phyloP scores from a whole-genome alignment of 768 basidiomycete species.

The Leccinum fibrillosum region DNA sequence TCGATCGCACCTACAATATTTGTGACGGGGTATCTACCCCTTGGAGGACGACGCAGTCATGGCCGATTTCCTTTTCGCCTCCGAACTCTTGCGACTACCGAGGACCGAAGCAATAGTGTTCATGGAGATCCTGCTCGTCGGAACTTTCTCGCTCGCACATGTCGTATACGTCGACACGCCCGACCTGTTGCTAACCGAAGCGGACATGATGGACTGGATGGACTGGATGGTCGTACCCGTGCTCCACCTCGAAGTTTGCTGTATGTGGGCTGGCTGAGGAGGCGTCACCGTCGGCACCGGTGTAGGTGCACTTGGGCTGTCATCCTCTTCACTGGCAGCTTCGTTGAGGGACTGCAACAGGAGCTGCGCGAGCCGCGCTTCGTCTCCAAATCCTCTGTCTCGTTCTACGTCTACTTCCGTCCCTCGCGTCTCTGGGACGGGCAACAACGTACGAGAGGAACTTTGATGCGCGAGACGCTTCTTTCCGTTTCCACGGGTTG shows the following conservation, averaged over 20 bases:
- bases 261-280: slow-evolving; percentile 20
- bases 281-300: slow-evolving; percentile 7
- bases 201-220: slow-evolving; percentile 23
- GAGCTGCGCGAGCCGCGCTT: slow-evolving; percentile 28
- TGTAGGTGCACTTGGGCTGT: not conserved
- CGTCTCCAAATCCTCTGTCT: slow-evolving; percentile 27
- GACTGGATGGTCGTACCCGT: slow-evolving; percentile 22
- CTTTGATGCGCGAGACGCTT: slow-evolving; percentile 24
- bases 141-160: slow-evolving; percentile 25
- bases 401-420: slow-evolving; percentile 13
- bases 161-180: slow-evolving; percentile 28
- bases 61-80: slow-evolving; percentile 24
- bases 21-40: slow-evolving; percentile 7
- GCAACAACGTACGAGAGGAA: slow-evolving; percentile 25
- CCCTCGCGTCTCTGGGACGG: slow-evolving; percentile 20
- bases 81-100: slow-evolving; percentile 28
- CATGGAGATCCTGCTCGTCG: slow-evolving; percentile 25
- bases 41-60: slow-evolving; percentile 27
- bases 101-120: slow-evolving; percentile 24
- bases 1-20: slow-evolving; percentile 1
- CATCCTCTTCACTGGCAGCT: slow-evolving; percentile 3
- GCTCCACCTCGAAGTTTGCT: slow-evolving; percentile 29
- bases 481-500: slow-evolving; percentile 13
- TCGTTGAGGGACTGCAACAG: slow-evolving; percentile 27
- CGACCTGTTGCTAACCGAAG: slow-evolving; percentile 25